Percentiles rank a stretch among this genome's conserved stretches.
Evolutionary conservation across 768 basidiomycete species (phyloP).

Genomic region (Mycena belliarum): DNA sequence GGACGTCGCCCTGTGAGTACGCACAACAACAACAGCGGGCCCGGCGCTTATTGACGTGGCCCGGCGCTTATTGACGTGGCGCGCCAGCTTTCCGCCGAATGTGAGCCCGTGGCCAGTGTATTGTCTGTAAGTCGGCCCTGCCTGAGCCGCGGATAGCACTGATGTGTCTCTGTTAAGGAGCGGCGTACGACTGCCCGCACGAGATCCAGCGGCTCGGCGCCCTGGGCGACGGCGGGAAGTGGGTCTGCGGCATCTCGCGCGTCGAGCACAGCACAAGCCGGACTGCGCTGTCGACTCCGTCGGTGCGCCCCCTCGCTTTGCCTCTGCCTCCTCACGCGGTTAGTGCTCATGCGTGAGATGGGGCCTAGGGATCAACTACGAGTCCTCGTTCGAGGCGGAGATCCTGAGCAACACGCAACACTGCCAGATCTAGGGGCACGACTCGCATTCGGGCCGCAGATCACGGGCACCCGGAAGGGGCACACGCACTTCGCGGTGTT

Average conservation of each 20-base stretch:
- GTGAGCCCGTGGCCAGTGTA: conserved; percentile 57
- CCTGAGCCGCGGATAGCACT: not conserved
- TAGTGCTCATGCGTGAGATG: too few relatives aligned
- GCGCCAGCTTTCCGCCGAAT: conserved; percentile 55
- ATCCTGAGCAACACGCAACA: conserved; percentile 42
- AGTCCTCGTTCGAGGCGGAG: conserved; percentile 65
- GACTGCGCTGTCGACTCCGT: conserved; percentile 65
- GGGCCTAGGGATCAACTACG: conserved; percentile 56
- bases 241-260: conserved; percentile 64
- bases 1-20: conserved; percentile 47
- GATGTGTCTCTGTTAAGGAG: conserved; percentile 43
- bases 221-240: conserved; percentile 71
- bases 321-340: conserved; percentile 31
- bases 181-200: conserved; percentile 54
- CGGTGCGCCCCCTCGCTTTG: conserved; percentile 34
- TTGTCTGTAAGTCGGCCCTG: conserved; percentile 45
- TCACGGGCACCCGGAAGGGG: conserved; percentile 27
- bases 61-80: not conserved
- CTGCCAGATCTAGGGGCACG: conserved; percentile 55
- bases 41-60: too few relatives aligned
- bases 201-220: conserved; percentile 47
- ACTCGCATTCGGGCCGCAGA: conserved; percentile 51
- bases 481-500: conserved; percentile 45
- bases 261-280: conserved; percentile 51
- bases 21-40: not conserved